phyloP scores from a whole-genome alignment of 495 filamentous ascomycete species.

The Penicillium robsamsonii region DNA sequence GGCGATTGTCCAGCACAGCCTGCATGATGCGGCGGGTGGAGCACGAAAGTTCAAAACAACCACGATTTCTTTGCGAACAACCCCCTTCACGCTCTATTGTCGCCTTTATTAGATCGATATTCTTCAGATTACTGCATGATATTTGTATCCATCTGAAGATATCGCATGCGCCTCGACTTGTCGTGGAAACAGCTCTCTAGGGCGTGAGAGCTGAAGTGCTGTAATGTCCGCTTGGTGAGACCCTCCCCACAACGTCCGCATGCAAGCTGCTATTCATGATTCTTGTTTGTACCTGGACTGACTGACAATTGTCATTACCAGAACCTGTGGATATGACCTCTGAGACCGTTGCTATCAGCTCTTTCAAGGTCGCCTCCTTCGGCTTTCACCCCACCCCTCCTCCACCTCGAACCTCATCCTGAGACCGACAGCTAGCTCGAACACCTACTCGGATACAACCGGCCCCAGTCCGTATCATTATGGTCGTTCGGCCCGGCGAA shows the following conservation, averaged over 20 bases:
- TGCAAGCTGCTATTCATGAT: conserved; percentile 3
- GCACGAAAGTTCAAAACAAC: conserved; percentile 46
- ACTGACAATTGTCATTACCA: conserved; percentile 18
- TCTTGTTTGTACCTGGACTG: conserved; percentile 18
- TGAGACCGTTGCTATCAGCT: conserved; percentile 35
- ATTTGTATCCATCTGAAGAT: not conserved
- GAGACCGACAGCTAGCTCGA: conserved; percentile 21
- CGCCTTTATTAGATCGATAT: not conserved
- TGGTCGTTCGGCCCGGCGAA: conserved; percentile 45
- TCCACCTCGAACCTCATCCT: conserved; percentile 28
- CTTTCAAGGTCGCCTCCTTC: conserved; percentile 33
- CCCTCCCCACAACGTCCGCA: conserved; percentile 16
- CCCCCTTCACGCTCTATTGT: conserved; percentile 6
- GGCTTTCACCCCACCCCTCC: conserved; percentile 24
- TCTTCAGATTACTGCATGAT: not conserved
- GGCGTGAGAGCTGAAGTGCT: conserved; percentile 31
- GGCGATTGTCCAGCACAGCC: conserved; percentile 36
- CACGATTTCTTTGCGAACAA: conserved; percentile 17
- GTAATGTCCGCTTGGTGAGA: conserved; percentile 34
- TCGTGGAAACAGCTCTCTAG: conserved; percentile 25
- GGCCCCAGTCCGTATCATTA: conserved; percentile 18
- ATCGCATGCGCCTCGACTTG: conserved; percentile 19
- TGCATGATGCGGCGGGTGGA: conserved; percentile 46
- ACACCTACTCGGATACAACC: conserved; percentile 4
- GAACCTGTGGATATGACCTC: conserved; percentile 40